Evolutionary conservation across 495 filamentous ascomycete species (phyloP).

Genomic region (Penicillium egyptiacum): DNA sequence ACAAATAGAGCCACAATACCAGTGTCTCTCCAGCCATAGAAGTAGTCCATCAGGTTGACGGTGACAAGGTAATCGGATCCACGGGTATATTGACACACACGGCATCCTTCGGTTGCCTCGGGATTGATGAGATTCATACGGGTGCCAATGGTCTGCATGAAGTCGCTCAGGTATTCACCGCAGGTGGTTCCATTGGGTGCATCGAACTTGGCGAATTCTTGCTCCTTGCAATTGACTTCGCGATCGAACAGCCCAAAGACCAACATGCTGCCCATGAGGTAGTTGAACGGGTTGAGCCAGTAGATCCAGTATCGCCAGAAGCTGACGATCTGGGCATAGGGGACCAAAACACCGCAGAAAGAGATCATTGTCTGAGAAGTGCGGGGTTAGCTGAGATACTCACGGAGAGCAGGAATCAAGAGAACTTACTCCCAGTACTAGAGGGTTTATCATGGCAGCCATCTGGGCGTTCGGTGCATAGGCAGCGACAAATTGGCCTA

Average conservation of each 20-base stretch:
- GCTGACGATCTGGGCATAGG: constrained; percentile 47
- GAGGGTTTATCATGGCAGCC: constrained; percentile 55
- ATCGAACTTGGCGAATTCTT: constrained; percentile 56
- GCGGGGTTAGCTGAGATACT: not conserved
- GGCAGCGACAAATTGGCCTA: constrained; percentile 54
- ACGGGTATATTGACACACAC: constrained; percentile 52
- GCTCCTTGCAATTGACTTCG: constrained; percentile 50
- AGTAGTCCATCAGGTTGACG: constrained; percentile 40
- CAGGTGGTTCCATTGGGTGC: constrained; percentile 53
- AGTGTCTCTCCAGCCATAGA: constrained; percentile 42
- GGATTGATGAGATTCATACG: constrained; percentile 52
- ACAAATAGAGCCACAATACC: constrained; percentile 47
- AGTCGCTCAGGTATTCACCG: constrained; percentile 53
- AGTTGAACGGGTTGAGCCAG: constrained; percentile 66
- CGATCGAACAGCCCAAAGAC: constrained; percentile 56
- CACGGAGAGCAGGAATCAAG: not conserved
- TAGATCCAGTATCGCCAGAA: constrained; percentile 76
- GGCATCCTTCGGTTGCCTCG: constrained; percentile 50
- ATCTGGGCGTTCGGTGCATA: constrained; percentile 55
- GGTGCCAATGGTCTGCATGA: constrained; percentile 47
- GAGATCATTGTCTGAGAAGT: constrained; percentile 43
- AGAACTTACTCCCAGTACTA: constrained; percentile 43
- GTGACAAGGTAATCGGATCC: constrained; percentile 39
- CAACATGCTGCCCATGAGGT: constrained; percentile 61
- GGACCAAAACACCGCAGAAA: constrained; percentile 50